Base-by-base conservation (phyloP, 108 stramenopile species). In the Fragilaria radians region DNA sequence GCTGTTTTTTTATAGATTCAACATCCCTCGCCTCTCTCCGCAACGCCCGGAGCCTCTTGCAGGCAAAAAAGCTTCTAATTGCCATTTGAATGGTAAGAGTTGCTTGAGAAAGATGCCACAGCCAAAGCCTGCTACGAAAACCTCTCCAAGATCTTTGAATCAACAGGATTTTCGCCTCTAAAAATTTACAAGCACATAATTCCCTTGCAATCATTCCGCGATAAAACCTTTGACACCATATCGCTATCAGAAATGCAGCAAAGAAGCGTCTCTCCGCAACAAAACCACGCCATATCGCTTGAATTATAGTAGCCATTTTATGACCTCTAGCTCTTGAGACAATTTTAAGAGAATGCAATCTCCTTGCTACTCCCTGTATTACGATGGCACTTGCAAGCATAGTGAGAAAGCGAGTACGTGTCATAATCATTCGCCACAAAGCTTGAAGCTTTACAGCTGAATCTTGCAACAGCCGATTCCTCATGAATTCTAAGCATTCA, bases 401-500 rank as follows among this genome's bases (percentile, higher is more conserved):
- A 3, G 56, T n/a, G 25, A 60, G 33, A 48, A 67, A 78, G 19
- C 60, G 26, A 47, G 51, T 47, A 21, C 70, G 66, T 2, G 82
- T 69, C 21, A 71, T 47, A 46, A 69, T 71, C 52, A 71, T 68
- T 28, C 86, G 68, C 22, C 54, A 33, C 45, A 73, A 17, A 25
- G 72, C 72, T 28, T 81, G 72, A 28, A 88, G 79, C 11, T 61
- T 63, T 17, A 70, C 74, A 1, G 81, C 83, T 27, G 73, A 56
- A n/a, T 34, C 49, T 27, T 45, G 55, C 33, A 81, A 47, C 14
- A 72, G 73, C 42, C 63, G 52, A 7, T 72, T 66, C 30, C 91
- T 71, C 4, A 92, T 57, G 19, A 67, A 62, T 67, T 96, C 95
- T 53, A 96, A 71, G 3, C 66, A 54, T 32, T 94, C 93, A 62